Evolutionary conservation across 2,329 filamentous ascomycete genomes (phyloP).

Genomic region (Fusarium liriodendri): DNA sequence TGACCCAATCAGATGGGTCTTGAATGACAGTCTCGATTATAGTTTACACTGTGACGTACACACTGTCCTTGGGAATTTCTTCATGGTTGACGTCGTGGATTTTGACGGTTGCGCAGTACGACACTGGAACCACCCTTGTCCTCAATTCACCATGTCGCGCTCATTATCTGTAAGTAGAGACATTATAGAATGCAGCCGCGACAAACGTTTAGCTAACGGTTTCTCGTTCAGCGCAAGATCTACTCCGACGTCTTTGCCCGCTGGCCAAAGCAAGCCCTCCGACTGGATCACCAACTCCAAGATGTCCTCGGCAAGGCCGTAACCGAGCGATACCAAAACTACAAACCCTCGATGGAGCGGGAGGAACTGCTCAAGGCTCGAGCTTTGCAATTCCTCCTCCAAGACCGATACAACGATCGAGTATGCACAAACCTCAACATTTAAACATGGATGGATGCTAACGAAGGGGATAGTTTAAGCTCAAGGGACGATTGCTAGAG

Average conservation of each 20-base stretch:
- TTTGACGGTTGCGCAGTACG: constrained; percentile 1
- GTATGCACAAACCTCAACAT: constrained; percentile 52
- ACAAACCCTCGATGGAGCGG: constrained; percentile 53
- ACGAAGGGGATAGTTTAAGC: constrained; percentile 47
- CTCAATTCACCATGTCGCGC: constrained; percentile 48
- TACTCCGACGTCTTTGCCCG: constrained; percentile 56
- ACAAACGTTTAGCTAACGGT: not conserved
- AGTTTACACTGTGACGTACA: not conserved
- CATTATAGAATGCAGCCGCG: not conserved
- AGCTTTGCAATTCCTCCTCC: constrained; percentile 68
- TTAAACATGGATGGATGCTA: constrained; percentile 1
- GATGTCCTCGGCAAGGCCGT: constrained; percentile 60
- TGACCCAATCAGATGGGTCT: constrained; percentile 34
- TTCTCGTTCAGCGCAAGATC: constrained; percentile 47
- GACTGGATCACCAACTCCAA: constrained; percentile 72
- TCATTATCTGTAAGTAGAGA: constrained; percentile 45
- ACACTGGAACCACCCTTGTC: constrained; percentile 8
- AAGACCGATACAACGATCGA: constrained; percentile 68
- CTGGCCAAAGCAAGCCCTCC: constrained; percentile 74
- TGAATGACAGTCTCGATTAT: constrained; percentile 6
- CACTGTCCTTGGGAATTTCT: constrained; percentile 43
- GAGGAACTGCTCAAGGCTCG: constrained; percentile 68
- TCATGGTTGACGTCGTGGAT: constrained; percentile 43
- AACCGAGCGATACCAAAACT: constrained; percentile 49
- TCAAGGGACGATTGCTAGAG: constrained; percentile 62